Base-by-base conservation (phyloP, 2,329 filamentous ascomycete species). In the Aspergillus neoniger region DNA sequence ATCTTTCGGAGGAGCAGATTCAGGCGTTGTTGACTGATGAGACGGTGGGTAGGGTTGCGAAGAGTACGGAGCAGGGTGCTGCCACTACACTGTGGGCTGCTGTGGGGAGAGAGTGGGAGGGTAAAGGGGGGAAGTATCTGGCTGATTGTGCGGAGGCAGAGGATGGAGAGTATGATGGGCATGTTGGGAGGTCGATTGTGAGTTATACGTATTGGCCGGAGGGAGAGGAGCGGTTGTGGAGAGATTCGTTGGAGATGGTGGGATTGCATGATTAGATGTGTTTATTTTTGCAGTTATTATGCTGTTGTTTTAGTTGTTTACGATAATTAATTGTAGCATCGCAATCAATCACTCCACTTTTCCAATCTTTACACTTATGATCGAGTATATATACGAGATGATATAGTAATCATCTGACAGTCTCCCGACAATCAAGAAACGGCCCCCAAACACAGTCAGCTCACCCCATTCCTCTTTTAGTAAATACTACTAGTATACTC, bases 61-160 rank as follows among this genome's bases (percentile, higher is more conserved):
- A 77, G 61, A 73, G 61, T 17, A 21, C 60, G 0, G 72, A 67
- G 32, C 77, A 80, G 60, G 78, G 77, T 2, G 76, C 77, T 14
- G 76, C 78, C 5, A 80, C 44, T 17, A 49, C 23, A 0, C 4
- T 25, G 21, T 28, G 23, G 44, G 44, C 23, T 28, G 44, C 44
- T 25, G 44, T 49, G 23, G 23, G 44, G 12, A 28, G 44, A 0
- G 44, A 49, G 8, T 30, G 25, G 47, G 23, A 30, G 15, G 65
- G 64, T 0, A 73, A 63, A 38, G 77, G 77, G 0, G 77, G 76
- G 0, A 65, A 58, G 50, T 77, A 76, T 65, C 58, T 78, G n/a
- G 61, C 63, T 52, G 68, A 73, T 63, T 70, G 71, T 55, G 63
- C 63, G 2, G 68, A 69, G 50, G 68, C 67, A 39, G 57, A 58